Conservation (phyloP, 345 rosid species). For the Salix brachista region DNA sequence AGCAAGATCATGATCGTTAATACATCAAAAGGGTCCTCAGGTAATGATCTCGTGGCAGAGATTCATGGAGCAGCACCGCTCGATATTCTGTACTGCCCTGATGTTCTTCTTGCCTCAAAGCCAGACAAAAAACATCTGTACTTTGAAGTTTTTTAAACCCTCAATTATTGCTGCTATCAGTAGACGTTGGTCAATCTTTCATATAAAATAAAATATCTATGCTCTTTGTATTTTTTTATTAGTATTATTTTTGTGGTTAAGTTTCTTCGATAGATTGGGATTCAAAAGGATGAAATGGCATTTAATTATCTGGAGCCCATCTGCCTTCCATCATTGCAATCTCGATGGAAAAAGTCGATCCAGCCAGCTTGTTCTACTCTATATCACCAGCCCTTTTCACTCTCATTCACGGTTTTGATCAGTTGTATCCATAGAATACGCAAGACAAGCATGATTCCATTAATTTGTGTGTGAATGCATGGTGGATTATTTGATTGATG, state of each 20-base stretch:
- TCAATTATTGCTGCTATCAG: constrained; percentile 1
- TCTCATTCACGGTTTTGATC: background rate
- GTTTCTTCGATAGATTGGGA: background rate
- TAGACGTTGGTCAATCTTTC: no score
- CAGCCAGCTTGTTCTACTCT: background rate
- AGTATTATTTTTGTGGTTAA: background rate
- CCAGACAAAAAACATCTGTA: background rate
- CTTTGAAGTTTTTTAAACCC: background rate
- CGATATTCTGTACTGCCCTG: background rate
- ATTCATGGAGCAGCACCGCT: background rate
- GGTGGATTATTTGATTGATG: no score
- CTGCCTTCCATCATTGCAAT: constrained; percentile 20
- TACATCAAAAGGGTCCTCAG: no score
- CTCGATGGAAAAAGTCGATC: background rate
- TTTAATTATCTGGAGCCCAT: constrained; percentile 15
- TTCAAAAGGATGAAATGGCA: background rate
- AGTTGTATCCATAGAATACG: background rate
- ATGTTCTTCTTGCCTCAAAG: background rate
- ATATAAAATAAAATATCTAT: no score
- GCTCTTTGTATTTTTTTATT: background rate
- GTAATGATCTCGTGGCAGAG: no score
- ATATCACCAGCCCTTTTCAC: constrained; percentile 3
- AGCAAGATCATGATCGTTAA: no score
- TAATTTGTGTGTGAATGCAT: no score
- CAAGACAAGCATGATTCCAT: no score